phyloP scores from a whole-genome alignment of 1,284 basidiomycete species.

The Pseudozyma tsukubaensis region DNA sequence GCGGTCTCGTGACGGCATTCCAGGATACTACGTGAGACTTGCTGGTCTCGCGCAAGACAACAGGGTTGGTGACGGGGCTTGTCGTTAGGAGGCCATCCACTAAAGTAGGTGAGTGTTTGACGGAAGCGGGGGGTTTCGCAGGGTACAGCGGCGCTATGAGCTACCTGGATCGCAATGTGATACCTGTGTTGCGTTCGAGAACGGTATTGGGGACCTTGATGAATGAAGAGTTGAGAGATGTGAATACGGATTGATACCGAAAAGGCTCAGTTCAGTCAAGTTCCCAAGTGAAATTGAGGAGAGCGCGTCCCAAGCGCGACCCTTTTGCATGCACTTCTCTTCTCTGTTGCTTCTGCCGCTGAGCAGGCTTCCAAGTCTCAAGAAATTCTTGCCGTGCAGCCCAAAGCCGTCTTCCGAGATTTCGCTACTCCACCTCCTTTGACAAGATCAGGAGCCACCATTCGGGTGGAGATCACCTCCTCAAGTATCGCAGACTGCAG shows the following conservation, averaged over 20 bases:
- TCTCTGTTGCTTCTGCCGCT: neutral
- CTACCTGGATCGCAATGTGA: neutral
- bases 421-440: slow-evolving; percentile 13
- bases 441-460: too few relatives aligned
- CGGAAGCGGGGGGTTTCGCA: neutral
- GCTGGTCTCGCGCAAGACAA: too few relatives aligned
- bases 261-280: slow-evolving; percentile 4
- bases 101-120: neutral
- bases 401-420: slow-evolving; percentile 21
- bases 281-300: neutral
- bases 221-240: neutral
- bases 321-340: neutral
- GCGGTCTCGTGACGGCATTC: slow-evolving; percentile 23
- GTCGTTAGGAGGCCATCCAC: too few relatives aligned
- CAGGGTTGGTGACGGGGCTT: too few relatives aligned
- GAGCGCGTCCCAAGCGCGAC: slow-evolving; percentile 17
- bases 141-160: too few relatives aligned
- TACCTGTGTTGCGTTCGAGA: neutral
- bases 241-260: neutral
- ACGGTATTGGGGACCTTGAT: neutral
- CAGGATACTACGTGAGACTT: too few relatives aligned
- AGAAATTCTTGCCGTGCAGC: slow-evolving; percentile 12
- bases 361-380: neutral
- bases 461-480: neutral
- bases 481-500: neutral